Evolutionary conservation across 192 early-diverging fungal species (phyloP), one percentile per base, ranked within the genome.

Genomic region (Rhizoclosmatium globosum): DNA sequence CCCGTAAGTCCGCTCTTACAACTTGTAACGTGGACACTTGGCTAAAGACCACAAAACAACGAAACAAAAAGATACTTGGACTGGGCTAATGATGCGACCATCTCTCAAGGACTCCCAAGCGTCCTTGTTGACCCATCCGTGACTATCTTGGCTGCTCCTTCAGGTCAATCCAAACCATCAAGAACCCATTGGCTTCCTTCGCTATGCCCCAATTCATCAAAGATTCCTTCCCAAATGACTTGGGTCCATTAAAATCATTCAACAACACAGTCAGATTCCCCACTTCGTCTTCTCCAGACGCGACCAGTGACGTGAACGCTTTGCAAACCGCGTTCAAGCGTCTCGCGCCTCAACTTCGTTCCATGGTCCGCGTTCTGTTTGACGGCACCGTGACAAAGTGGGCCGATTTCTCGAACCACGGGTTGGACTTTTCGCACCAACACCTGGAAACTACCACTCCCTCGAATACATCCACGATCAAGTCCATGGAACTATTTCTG

Each of bases 391-490:
- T 72, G 2, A 57, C 50, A 7, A 57, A 72, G 31, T 72, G 70
- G 70, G 48, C 47, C 3, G 70, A 72, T 38, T 72, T 72, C 56
- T 72, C 70, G 7, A 72, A 72, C 53, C 70, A 72, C 57, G 17
- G 17, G 13, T 23, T 72, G 53, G 70, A 72, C 53, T n/a, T 21
- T 31, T 7, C 19, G 2, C 21, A 72, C 70, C 9, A 72, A 23
- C 17, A 50, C 17, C 53, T 58, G 70, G 70, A 72, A 72, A 72
- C 53, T 72, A 72, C 44, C 70, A 72, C 53, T 58, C 53, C 47
- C 48, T 72, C 17, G 70, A 72, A 44, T 72, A 72, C 47, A 47
- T 72, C 9, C 70, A 72, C 23, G 70, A 72, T 42, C 70, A 72
- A 57, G 70, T 72, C 3, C 70, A 72, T 57, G 70, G 70, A 15